Conservation (phyloP, 2,329 filamentous ascomycete species). For the Chaetomiaceae sp. region DNA sequence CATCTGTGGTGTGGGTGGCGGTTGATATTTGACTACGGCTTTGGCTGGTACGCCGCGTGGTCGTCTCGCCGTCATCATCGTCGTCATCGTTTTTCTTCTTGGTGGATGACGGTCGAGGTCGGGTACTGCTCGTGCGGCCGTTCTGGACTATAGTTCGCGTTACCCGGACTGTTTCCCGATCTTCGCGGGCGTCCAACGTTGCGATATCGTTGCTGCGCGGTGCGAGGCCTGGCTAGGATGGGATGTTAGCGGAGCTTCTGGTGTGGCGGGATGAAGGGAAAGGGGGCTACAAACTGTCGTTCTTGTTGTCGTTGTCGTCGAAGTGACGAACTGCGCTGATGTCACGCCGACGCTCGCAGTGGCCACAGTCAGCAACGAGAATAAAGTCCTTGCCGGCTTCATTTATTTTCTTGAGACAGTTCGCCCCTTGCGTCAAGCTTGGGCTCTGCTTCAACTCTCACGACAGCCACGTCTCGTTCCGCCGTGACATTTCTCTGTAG, state of each 20-base stretch:
- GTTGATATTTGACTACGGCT: not conserved
- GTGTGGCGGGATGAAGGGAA: too few relatives aligned
- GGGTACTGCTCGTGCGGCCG: not conserved
- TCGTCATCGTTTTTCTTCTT: not conserved
- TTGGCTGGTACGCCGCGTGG: not conserved
- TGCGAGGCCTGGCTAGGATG: not conserved
- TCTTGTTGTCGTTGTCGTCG: not conserved
- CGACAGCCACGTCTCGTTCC: not conserved
- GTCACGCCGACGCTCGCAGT: slow-evolving; percentile 2
- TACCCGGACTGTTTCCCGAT: not conserved
- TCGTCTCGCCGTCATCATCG: not conserved
- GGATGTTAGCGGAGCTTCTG: not conserved
- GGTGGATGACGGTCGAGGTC: not conserved
- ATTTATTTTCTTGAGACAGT: slow-evolving; percentile 8
- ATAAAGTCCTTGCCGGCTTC: slow-evolving; percentile 10
- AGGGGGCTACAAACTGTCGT: not conserved
- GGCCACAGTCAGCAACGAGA: slow-evolving; percentile 7
- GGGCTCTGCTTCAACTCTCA: not conserved
- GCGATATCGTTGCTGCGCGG: not conserved
- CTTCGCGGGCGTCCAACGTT: not conserved
- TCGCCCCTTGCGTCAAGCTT: not conserved
- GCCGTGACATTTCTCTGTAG: too few relatives aligned
- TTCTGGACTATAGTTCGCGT: not conserved
- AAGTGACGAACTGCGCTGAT: slow-evolving; percentile 6
- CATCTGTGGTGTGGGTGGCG: not conserved